Conservation (phyloP, 176 grass and related monocot species). For the Echinochloa phyllopogon region DNA sequence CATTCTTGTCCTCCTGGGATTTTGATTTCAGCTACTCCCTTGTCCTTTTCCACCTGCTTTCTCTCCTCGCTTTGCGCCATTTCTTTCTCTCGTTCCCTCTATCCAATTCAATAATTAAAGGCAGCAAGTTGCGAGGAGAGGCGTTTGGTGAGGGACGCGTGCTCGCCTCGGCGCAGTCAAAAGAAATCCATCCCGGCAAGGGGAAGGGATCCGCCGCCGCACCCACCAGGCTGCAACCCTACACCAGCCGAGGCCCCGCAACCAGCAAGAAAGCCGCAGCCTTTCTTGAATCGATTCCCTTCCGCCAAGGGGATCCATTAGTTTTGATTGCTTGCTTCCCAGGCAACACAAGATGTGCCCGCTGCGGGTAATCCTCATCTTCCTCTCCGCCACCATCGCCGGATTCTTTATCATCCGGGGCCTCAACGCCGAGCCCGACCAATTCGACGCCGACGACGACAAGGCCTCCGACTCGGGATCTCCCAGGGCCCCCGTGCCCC, state of each 20-base stretch:
- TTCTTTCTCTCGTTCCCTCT: too few relatives aligned
- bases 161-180: neutral
- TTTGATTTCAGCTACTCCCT: too few relatives aligned
- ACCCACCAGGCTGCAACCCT: neutral
- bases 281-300: neutral
- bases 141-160: neutral
- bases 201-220: too few relatives aligned
- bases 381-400: slow-evolving; percentile 93
- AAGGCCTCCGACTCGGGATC: slow-evolving; percentile 5
- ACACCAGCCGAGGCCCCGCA: neutral
- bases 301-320: neutral
- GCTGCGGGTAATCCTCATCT: slow-evolving; percentile 85
- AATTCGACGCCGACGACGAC: slow-evolving; percentile 40
- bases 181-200: neutral
- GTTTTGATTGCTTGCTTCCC: neutral
- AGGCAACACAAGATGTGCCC: slow-evolving; percentile 64
- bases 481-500: slow-evolving; percentile 28
- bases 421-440: slow-evolving; percentile 60
- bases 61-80: too few relatives aligned
- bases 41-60: too few relatives aligned
- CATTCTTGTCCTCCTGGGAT: too few relatives aligned
- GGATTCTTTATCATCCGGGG: slow-evolving; percentile 87
- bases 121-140: too few relatives aligned
- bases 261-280: neutral
- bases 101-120: too few relatives aligned